A percentile compares a stretch with the other conserved stretches of the same genome.
Conservation (phyloP, 495 filamentous ascomycete species). For the Apiosordaria backusii region DNA sequence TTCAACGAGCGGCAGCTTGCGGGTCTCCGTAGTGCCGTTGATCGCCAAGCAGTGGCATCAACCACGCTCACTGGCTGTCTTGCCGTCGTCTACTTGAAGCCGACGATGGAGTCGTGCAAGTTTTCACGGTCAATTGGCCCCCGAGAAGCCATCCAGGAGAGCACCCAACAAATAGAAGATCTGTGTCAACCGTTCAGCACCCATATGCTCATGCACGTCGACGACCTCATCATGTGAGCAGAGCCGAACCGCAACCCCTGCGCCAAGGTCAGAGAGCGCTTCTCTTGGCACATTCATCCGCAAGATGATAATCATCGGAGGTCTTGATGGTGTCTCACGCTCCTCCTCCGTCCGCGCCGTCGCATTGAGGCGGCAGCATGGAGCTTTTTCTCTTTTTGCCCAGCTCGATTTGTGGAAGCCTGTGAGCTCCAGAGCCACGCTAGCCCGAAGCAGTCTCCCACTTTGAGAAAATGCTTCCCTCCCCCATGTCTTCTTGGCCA, state of each 20-base stretch:
- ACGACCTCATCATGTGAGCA: constrained; percentile 25
- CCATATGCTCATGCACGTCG: constrained; percentile 4
- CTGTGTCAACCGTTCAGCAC: not conserved
- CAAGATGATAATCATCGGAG: not conserved
- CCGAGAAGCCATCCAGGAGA: not conserved
- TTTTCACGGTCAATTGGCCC: not conserved
- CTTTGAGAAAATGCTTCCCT: constrained; percentile 11
- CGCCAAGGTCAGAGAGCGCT: constrained; percentile 6
- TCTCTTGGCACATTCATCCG: constrained; percentile 3
- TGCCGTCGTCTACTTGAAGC: not conserved
- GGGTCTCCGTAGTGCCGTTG: constrained; percentile 7
- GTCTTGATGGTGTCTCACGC: constrained; percentile 5
- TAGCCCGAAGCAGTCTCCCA: constrained; percentile 23
- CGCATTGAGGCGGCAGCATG: constrained; percentile 1
- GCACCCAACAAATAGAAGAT: constrained; percentile 1
- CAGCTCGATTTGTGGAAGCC: constrained; percentile 17
- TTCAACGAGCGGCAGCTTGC: constrained; percentile 9
- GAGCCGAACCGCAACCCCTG: not conserved
- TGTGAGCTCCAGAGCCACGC: constrained; percentile 12
- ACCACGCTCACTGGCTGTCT: constrained; percentile 5
- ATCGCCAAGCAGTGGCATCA: constrained; percentile 12
- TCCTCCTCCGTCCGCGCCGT: constrained; percentile 10
- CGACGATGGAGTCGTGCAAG: not conserved
- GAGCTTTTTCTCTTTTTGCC: not conserved
- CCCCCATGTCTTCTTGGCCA: constrained; percentile 9